phyloP scores from a whole-genome alignment of 2,329 filamentous ascomycete genomes.

The Dothideomycetes sp. region DNA sequence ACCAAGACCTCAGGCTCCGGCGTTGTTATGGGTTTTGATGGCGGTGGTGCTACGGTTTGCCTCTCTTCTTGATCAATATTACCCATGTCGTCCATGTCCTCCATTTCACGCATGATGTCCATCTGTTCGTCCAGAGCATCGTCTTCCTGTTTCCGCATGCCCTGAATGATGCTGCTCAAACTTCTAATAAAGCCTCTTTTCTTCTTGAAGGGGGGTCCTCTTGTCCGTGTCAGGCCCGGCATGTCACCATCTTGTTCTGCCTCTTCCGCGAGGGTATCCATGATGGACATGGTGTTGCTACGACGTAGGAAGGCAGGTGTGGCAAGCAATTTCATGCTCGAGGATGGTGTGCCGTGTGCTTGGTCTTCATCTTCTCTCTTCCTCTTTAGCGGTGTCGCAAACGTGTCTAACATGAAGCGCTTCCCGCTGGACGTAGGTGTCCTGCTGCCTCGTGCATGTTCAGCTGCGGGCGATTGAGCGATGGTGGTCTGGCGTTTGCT shows the following conservation, averaged over 20 bases:
- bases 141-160: slow-evolving; percentile 58
- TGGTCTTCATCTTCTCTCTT: slow-evolving; percentile 27
- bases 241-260: slow-evolving; percentile 33
- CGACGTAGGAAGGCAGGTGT: slow-evolving; percentile 62
- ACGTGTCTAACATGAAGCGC: slow-evolving; percentile 49
- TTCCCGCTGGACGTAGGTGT: slow-evolving; percentile 48
- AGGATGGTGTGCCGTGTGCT: slow-evolving; percentile 57
- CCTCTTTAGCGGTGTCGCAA: slow-evolving; percentile 52
- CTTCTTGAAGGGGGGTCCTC: slow-evolving; percentile 27
- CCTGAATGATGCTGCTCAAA: slow-evolving; percentile 63
- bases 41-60: background rate
- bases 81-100: slow-evolving; percentile 31
- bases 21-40: slow-evolving; percentile 6
- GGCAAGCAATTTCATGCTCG: slow-evolving; percentile 36
- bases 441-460: slow-evolving; percentile 16
- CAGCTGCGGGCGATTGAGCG: slow-evolving; percentile 1
- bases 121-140: slow-evolving; percentile 61
- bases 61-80: background rate
- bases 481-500: slow-evolving; percentile 19
- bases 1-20: slow-evolving; percentile 24
- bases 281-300: slow-evolving; percentile 26
- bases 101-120: slow-evolving; percentile 62
- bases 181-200: slow-evolving; percentile 47
- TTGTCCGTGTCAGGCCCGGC: slow-evolving; percentile 4
- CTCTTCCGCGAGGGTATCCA: slow-evolving; percentile 48